A percentile compares a stretch with the other conserved stretches of the same genome.
Conservation (phyloP, 2,329 filamentous ascomycete species). For the Penicillium italicum region DNA sequence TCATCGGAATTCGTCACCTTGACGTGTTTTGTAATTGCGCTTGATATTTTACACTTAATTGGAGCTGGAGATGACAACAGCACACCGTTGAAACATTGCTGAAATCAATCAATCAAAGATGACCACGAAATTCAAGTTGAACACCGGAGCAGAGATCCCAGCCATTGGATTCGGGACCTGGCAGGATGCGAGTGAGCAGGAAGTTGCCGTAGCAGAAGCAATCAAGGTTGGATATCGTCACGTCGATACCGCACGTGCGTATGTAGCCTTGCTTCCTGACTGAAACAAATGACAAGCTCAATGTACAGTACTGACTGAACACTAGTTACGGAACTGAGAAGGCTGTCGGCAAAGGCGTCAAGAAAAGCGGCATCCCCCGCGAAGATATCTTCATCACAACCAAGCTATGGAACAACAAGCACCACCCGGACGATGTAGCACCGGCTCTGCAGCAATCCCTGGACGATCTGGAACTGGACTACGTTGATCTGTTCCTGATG, state of each 20-base stretch:
- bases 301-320: not conserved
- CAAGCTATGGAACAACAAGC: conserved; percentile 65
- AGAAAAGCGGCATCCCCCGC: conserved; percentile 60
- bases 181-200: conserved; percentile 52
- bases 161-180: conserved; percentile 54
- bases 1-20: not conserved
- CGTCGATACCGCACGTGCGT: conserved; percentile 52
- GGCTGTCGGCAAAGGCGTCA: conserved; percentile 63
- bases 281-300: not conserved
- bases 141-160: conserved; percentile 48
- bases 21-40: not conserved
- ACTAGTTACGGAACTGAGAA: conserved; percentile 60
- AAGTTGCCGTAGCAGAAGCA: conserved; percentile 47
- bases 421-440: conserved; percentile 60
- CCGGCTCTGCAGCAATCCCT: conserved; percentile 59
- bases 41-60: not conserved
- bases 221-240: conserved; percentile 54
- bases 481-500: conserved; percentile 68
- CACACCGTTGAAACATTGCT: not conserved
- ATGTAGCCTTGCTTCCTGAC: conserved; percentile 10
- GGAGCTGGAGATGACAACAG: not conserved
- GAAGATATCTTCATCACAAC: conserved; percentile 64
- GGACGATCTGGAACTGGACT: conserved; percentile 61
- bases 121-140: conserved; percentile 43
- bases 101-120: conserved; percentile 10